These are phyloP conservation scores for Podaxis pistillaris DNA, from an alignment of 768 basidiomycete genomes.

Conservation along the genomic window DNA sequence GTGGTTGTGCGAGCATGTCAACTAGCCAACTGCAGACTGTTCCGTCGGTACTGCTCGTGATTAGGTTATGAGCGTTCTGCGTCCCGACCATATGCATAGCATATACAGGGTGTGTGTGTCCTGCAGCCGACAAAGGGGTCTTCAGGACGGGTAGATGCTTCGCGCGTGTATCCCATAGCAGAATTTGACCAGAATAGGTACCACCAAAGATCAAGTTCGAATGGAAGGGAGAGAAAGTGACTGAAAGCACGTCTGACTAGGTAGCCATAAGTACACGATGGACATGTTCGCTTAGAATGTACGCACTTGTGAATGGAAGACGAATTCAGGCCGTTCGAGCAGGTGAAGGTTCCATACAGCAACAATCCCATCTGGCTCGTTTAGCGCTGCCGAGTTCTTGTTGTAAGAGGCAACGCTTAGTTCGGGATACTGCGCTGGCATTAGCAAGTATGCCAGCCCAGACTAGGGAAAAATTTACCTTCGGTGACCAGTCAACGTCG, in stretches of 20 bases:
- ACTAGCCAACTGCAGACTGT: conserved; percentile 97
- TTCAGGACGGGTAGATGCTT: conserved; percentile 96
- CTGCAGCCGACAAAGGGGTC: conserved; percentile 92
- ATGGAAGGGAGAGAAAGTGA: conserved; percentile 97
- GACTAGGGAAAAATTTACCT: conserved; percentile 45
- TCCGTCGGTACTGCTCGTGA: conserved; percentile 96
- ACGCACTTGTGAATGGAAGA: conserved; percentile 95
- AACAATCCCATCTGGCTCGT: conserved; percentile 96
- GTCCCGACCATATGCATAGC: conserved; percentile 98
- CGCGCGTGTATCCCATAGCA: conserved; percentile 97
- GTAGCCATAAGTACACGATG: not conserved
- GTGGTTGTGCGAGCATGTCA: conserved; percentile 98
- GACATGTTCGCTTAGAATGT: not conserved
- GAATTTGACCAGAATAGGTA: conserved; percentile 98
- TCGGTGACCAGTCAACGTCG: conserved; percentile 96
- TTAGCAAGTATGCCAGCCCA: not conserved
- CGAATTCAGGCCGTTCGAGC: conserved; percentile 92
- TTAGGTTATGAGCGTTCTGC: conserved; percentile 97
- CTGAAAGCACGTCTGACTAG: conserved; percentile 96
- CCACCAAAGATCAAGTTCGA: conserved; percentile 97
- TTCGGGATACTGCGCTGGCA: conserved; percentile 76
- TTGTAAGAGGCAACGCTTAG: conserved; percentile 96
- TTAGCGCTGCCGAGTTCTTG: conserved; percentile 90
- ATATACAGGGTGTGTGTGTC: conserved; percentile 98
- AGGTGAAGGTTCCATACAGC: conserved; percentile 97